Evolutionary conservation across 192 early-diverging fungal species (phyloP).

Genomic region (Rhizoclosmatium sp.): DNA sequence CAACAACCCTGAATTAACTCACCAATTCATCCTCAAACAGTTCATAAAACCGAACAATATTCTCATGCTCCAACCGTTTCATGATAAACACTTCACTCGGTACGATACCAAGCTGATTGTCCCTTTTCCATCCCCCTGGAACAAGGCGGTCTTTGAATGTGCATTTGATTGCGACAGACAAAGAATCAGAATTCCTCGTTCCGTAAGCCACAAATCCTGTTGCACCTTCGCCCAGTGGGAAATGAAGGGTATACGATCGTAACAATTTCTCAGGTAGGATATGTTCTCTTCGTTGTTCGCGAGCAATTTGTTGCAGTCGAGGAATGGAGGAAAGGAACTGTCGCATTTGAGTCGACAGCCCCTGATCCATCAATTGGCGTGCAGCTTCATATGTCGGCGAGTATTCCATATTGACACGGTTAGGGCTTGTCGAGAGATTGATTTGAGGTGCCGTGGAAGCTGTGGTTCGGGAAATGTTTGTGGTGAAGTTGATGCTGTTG

Average conservation of each 20-base stretch:
- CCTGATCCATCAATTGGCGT: not conserved
- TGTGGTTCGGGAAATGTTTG: too few relatives aligned
- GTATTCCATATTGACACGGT: not conserved
- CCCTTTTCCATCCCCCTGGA: slow-evolving; percentile 73
- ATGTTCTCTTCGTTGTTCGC: too few relatives aligned
- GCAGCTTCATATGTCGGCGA: not conserved
- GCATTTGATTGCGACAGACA: slow-evolving; percentile 66
- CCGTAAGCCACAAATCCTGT: slow-evolving; percentile 32
- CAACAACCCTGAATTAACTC: not conserved
- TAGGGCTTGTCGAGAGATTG: too few relatives aligned
- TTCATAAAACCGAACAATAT: slow-evolving; percentile 64
- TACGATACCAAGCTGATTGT: slow-evolving; percentile 67
- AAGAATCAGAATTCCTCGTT: slow-evolving; percentile 41
- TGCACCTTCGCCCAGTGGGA: slow-evolving; percentile 28
- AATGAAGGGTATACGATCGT: not conserved
- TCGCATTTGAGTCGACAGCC: not conserved
- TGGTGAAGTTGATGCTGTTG: too few relatives aligned
- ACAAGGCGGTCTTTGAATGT: slow-evolving; percentile 73
- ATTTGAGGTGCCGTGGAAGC: too few relatives aligned
- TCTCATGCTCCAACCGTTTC: slow-evolving; percentile 51
- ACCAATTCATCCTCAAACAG: slow-evolving; percentile 73
- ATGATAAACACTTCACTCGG: slow-evolving; percentile 83
- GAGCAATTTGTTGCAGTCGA: not conserved
- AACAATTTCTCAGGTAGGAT: slow-evolving; percentile 12
- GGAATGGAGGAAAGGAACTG: slow-evolving; percentile 19